Percentiles rank a stretch among this genome's conserved stretches.
phyloP scores from a whole-genome alignment of 2,329 filamentous ascomycete genomes.

The Penicillium sp. region DNA sequence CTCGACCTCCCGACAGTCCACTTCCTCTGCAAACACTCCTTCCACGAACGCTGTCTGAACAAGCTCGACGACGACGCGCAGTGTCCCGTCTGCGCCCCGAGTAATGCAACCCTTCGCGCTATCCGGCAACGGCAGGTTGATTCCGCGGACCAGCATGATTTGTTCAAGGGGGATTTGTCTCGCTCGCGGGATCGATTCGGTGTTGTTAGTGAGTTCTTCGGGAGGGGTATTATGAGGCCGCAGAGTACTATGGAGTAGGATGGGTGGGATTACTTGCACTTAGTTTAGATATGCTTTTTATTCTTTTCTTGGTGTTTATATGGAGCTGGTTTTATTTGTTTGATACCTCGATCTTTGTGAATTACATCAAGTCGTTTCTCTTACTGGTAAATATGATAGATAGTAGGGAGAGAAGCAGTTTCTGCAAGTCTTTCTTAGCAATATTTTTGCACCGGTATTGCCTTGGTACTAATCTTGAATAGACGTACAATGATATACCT shows the following conservation, averaged over 20 bases:
- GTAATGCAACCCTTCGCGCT: constrained; percentile 84
- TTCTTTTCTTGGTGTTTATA: not conserved
- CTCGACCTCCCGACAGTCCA: constrained; percentile 89
- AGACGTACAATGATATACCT: too few relatives aligned
- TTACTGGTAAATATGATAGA: not conserved
- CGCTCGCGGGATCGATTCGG: constrained; percentile 78
- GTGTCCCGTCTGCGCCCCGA: constrained; percentile 79
- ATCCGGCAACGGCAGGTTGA: constrained; percentile 85
- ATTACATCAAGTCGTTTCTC: constrained; percentile 5
- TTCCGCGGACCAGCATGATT: constrained; percentile 78
- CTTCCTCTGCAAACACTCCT: constrained; percentile 95
- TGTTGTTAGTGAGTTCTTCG: constrained; percentile 94
- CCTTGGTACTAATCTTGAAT: too few relatives aligned
- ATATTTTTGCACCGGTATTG: too few relatives aligned
- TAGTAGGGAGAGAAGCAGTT: not conserved
- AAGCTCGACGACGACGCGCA: constrained; percentile 64
- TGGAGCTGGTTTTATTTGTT: not conserved
- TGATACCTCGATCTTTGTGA: constrained; percentile 11
- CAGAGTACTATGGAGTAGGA: constrained; percentile 34
- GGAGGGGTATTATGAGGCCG: constrained; percentile 76
- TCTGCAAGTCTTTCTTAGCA: too few relatives aligned
- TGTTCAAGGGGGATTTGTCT: constrained; percentile 79
- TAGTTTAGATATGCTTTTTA: constrained; percentile 3
- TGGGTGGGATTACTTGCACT: constrained; percentile 7
- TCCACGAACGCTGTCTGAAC: constrained; percentile 87